Evolutionary conservation across 1,139 yeast genomes (phyloP), one percentile per base, ranked within the genome.

Genomic region (Kurtzmaniella quercitrusa): DNA sequence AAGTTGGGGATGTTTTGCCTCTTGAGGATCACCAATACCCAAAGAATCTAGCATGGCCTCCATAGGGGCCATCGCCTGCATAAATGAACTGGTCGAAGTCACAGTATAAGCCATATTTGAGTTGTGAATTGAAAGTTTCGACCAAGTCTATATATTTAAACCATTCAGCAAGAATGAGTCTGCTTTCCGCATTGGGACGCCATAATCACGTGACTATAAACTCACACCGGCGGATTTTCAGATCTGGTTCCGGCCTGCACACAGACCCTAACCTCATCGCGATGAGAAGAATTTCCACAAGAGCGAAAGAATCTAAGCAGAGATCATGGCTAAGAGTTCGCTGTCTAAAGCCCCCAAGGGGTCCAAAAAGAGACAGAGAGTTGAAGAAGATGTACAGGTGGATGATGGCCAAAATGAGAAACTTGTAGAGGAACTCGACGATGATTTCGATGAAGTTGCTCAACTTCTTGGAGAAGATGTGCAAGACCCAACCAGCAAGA

Each of bases 1-100:
- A n/a, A 22, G 11, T 16, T 38, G 71, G 76, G 36, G 52, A 59
- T 46, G 70, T 74, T 34, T 34, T 14, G 9, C 32, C 69, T 60
- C 8, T 48, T 54, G 2, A 74, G 71, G 14, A 55, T 39, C 38
- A 21, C 52, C 50, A 1, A 66, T 44, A 0, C 64, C 59, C 20
- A 79, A 47, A 1, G 54, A 49, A 7, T 59, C 57, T 40, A 81
- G 56, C 1, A 72, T 60, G 11, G 74, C 78, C 30, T 76, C 64
- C 81, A 85, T 75, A 1, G 80, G 76, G 56, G 72, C 76, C 88
- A 85, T 84, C 32, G 93, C 91, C 56, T 77, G 78, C 86, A 84
- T 80, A 62, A 79, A 85, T 30, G 93, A 84, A 59, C 80, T 76
- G 4, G 89, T 82, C 1, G 89, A 83, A n/a, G 77, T 67, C 8